Evolutionary conservation across 1,284 basidiomycete genomes (phyloP).

Genomic region (Microbotryum scabiosae): DNA sequence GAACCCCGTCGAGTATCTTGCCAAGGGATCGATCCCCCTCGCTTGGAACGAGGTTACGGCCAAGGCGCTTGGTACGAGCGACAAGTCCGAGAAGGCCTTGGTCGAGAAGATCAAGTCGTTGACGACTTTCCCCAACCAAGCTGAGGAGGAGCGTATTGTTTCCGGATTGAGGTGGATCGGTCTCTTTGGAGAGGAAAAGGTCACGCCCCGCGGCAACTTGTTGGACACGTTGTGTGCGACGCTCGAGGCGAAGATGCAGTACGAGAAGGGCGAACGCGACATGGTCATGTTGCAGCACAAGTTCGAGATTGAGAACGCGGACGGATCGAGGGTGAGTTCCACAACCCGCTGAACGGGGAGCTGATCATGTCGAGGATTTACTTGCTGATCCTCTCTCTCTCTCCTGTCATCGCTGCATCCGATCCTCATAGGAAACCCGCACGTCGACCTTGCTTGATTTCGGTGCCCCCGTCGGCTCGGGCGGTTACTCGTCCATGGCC

Average conservation of each 20-base stretch:
- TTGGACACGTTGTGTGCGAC: conserved; percentile 90
- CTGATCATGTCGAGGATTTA: not conserved
- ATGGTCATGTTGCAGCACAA: conserved; percentile 98
- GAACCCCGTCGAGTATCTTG: conserved; percentile 65
- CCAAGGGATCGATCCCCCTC: conserved; percentile 50
- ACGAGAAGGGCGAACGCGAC: conserved; percentile 83
- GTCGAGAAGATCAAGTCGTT: conserved; percentile 62
- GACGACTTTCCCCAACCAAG: conserved; percentile 60
- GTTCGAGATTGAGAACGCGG: conserved; percentile 77
- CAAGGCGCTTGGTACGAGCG: conserved; percentile 64
- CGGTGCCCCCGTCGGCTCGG: conserved; percentile 54
- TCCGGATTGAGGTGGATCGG: conserved; percentile 90
- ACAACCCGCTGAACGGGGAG: no score
- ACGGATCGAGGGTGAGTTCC: conserved; percentile 57
- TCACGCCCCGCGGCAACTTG: conserved; percentile 63
- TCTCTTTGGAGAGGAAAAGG: conserved; percentile 60
- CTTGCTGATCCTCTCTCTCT: not conserved
- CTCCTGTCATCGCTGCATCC: not conserved
- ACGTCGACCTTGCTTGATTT: conserved; percentile 91
- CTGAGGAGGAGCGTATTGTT: conserved; percentile 65
- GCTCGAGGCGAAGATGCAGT: conserved; percentile 86
- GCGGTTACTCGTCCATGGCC: conserved; percentile 89
- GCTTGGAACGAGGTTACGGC: conserved; percentile 74
- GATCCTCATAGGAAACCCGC: conserved; percentile 58
- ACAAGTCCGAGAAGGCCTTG: conserved; percentile 60